Evolutionary conservation across 345 rosid genomes (phyloP), one percentile per base, ranked within the genome.

Genomic region (Nephelium lappaceum): DNA sequence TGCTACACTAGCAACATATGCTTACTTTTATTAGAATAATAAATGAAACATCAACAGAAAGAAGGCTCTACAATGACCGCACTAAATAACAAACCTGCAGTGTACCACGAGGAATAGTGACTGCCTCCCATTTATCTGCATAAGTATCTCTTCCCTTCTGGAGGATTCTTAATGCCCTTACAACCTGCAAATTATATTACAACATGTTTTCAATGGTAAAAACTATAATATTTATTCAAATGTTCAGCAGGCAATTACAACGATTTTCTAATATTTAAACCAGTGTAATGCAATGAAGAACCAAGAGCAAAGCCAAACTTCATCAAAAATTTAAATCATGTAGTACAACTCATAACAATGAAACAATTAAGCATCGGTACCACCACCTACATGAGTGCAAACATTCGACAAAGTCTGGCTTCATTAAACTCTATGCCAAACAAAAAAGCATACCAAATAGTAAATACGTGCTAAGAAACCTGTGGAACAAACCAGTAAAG

Each of bases 51-150:
- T 21, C 76, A 67, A 69, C 25, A 41, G 41, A 74, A 77, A 38
- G 64, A 23, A 66, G 58, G 67, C 39, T 53, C 57, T 18, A 62
- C 69, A 73, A 65, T 72, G 80, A 67, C 61, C 36, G 47, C 42
- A 78, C 12, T 4, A 23, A 74, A 84, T 80, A 81, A 86, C 97
- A 85, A 81, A 95, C 99, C 98, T 95, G 98, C 80, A 95, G 98
- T 31, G 99, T 93, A 77, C 99, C 99, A 76, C 99, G 97, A 69
- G 96, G 95, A 77, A 95, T 89, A 73, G 87, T 83, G 82, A 92
- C 89, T 73, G 88, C 88, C 81, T 86, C 88, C 91, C 94, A 93
- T 79, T 86, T 88, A 69, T 87, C 77, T 45, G 51, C 66, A 81
- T 86, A 75, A 36, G 86, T 84, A 73, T 85, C 90, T 65, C 85